Percentiles rank a stretch among this genome's conserved stretches.
These are phyloP conservation scores for Pseudomicrostroma phylloplanum DNA, from an alignment of 1,284 basidiomycete genomes.

Conservation along the genomic window DNA sequence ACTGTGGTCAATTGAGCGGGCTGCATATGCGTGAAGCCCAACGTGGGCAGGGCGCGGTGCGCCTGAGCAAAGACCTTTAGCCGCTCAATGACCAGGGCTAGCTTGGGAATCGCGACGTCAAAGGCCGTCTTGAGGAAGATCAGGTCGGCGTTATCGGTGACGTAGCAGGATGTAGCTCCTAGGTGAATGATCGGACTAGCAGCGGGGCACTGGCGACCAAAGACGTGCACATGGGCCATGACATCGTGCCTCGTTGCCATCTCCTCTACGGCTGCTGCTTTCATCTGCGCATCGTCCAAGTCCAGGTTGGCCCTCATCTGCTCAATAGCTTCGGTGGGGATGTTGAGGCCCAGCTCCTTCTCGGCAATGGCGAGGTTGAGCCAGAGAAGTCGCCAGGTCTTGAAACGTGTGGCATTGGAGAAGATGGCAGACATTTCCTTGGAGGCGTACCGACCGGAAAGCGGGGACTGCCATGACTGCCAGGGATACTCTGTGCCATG, in stretches of 20 bases:
- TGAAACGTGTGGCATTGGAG: slow-evolving; percentile 84
- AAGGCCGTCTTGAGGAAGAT: slow-evolving; percentile 89
- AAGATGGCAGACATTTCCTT: slow-evolving; percentile 97
- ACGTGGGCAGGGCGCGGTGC: slow-evolving; percentile 53
- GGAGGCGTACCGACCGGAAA: slow-evolving; percentile 77
- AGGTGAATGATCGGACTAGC: slow-evolving; percentile 96
- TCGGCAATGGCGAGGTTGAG: slow-evolving; percentile 92
- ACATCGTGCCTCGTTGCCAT: slow-evolving; percentile 98
- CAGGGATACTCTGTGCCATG: not conserved
- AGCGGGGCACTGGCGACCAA: slow-evolving; percentile 84
- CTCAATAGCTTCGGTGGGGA: slow-evolving; percentile 81
- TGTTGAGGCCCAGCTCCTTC: slow-evolving; percentile 85
- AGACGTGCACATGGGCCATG: slow-evolving; percentile 98
- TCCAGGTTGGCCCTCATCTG: slow-evolving; percentile 91
- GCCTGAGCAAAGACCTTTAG: slow-evolving; percentile 70
- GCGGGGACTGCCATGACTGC: slow-evolving; percentile 44
- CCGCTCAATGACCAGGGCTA: slow-evolving; percentile 82
- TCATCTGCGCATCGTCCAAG: slow-evolving; percentile 83
- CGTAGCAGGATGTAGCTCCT: slow-evolving; percentile 96
- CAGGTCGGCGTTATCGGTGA: slow-evolving; percentile 78
- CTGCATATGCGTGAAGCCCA: slow-evolving; percentile 99
- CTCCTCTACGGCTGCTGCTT: slow-evolving; percentile 84
- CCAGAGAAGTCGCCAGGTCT: slow-evolving; percentile 95
- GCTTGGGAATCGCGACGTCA: slow-evolving; percentile 74
- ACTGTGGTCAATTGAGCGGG: slow-evolving; percentile 97